These are phyloP conservation scores for Talaromyces sp. DNA, from an alignment of 2,329 filamentous ascomycete genomes.

Conservation along the genomic window DNA sequence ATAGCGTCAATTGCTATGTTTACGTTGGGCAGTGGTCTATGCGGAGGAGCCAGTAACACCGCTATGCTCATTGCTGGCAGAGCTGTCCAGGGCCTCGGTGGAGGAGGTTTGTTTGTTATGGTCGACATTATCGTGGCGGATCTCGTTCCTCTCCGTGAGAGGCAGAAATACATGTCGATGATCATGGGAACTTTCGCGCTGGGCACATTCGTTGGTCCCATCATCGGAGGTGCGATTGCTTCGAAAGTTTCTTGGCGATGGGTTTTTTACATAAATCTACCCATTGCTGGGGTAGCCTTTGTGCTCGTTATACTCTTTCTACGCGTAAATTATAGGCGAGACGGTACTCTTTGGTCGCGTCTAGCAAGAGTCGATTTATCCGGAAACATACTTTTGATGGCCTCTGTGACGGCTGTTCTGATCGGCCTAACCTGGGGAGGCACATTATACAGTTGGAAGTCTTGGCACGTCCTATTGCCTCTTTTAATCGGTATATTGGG, in stretches of 20 bases:
- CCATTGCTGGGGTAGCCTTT: neutral
- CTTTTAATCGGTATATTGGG: neutral
- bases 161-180: neutral
- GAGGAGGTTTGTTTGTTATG: slow-evolving; percentile 48
- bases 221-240: neutral
- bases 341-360: neutral
- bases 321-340: neutral
- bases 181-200: neutral
- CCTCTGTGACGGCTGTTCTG: neutral
- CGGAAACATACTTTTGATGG: neutral
- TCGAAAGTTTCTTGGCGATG: neutral
- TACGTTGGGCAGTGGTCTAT: slow-evolving; percentile 51
- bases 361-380: neutral
- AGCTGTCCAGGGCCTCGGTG: slow-evolving; percentile 50
- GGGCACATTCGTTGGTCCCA: neutral
- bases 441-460: neutral
- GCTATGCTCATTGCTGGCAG: slow-evolving; percentile 46
- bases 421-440: neutral
- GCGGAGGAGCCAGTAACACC: slow-evolving; percentile 47
- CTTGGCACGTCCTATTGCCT: neutral
- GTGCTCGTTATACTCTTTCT: neutral
- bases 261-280: neutral
- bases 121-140: slow-evolving; percentile 51
- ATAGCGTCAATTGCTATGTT: slow-evolving; percentile 50
- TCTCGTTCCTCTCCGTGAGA: slow-evolving; percentile 41